phyloP scores from a whole-genome alignment of 345 rosid species.

The Populus tremula region DNA sequence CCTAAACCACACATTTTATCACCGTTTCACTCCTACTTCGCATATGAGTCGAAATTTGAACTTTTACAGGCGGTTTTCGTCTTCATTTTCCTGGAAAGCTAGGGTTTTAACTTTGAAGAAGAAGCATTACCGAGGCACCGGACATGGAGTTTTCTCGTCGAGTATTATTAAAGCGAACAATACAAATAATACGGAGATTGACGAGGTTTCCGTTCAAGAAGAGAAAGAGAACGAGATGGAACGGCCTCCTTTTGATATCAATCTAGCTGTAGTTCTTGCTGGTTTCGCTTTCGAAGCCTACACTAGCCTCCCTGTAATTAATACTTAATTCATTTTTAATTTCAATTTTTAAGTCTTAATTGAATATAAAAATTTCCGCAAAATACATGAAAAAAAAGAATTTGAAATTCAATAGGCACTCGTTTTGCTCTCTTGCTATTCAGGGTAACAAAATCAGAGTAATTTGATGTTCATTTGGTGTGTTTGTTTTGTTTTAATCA shows the following conservation, averaged over 20 bases:
- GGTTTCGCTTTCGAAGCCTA: slow-evolving; percentile 96
- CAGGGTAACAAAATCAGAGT: background rate
- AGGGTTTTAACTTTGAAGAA: slow-evolving; percentile 17
- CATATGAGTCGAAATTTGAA: slow-evolving; percentile 8
- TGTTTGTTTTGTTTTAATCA: slow-evolving; percentile 24
- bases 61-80: slow-evolving; percentile 29
- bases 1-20: slow-evolving; percentile 2
- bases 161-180: slow-evolving; percentile 28
- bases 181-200: slow-evolving; percentile 29
- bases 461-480: background rate
- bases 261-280: slow-evolving; percentile 89
- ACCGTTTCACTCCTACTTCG: slow-evolving; percentile 15
- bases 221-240: slow-evolving; percentile 28
- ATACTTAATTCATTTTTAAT: background rate
- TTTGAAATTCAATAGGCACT: too few species aligned
- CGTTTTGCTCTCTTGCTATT: too few species aligned
- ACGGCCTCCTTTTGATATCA: slow-evolving; percentile 76
- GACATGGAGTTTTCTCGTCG: slow-evolving; percentile 21
- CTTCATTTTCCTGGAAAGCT: slow-evolving; percentile 20
- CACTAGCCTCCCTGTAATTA: slow-evolving; percentile 61
- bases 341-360: background rate
- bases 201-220: slow-evolving; percentile 17
- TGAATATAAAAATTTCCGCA: too few species aligned
- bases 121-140: slow-evolving; percentile 6
- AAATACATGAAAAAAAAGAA: too few species aligned